These are phyloP conservation scores for Trichoderma koningii DNA, from an alignment of 2,329 filamentous ascomycete genomes.

Conservation along the genomic window DNA sequence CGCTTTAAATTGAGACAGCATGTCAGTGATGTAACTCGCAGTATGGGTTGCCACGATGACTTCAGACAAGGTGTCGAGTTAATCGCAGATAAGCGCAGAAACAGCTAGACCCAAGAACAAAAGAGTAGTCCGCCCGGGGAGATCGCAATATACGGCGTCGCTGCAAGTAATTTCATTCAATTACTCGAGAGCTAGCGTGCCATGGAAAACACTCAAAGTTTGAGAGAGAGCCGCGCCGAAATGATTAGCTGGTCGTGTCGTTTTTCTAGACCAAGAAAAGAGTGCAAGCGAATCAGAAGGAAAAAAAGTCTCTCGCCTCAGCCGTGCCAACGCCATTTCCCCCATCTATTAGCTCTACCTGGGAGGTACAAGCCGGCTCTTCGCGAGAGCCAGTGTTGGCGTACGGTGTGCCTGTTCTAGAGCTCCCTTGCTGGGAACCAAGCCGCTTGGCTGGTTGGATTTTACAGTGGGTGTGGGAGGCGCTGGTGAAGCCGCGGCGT, in stretches of 20 bases:
- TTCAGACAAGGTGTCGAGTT: too few relatives aligned
- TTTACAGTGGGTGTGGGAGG: not conserved
- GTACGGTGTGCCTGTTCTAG: slow-evolving; percentile 20
- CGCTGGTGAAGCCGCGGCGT: slow-evolving; percentile 8
- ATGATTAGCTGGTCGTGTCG: too few relatives aligned
- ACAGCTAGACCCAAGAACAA: too few relatives aligned
- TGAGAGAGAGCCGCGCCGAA: not conserved
- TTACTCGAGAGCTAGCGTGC: slow-evolving; percentile 18
- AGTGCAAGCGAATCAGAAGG: not conserved
- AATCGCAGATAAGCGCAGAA: too few relatives aligned
- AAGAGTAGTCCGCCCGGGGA: too few relatives aligned
- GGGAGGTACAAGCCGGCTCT: slow-evolving; percentile 20
- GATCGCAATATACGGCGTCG: too few relatives aligned
- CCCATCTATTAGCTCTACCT: not conserved
- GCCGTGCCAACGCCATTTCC: not conserved
- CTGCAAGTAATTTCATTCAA: not conserved
- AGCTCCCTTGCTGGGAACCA: not conserved
- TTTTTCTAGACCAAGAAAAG: too few relatives aligned
- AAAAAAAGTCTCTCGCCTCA: slow-evolving; percentile 21
- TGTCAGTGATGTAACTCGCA: too few relatives aligned
- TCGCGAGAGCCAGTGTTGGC: slow-evolving; percentile 23
- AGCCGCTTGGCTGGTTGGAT: not conserved
- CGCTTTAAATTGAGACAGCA: too few relatives aligned
- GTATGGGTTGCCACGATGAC: too few relatives aligned
- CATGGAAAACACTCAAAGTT: slow-evolving; percentile 25